Conservation (phyloP, 805 yeast genomes). For the Metschnikowia cubensis region DNA sequence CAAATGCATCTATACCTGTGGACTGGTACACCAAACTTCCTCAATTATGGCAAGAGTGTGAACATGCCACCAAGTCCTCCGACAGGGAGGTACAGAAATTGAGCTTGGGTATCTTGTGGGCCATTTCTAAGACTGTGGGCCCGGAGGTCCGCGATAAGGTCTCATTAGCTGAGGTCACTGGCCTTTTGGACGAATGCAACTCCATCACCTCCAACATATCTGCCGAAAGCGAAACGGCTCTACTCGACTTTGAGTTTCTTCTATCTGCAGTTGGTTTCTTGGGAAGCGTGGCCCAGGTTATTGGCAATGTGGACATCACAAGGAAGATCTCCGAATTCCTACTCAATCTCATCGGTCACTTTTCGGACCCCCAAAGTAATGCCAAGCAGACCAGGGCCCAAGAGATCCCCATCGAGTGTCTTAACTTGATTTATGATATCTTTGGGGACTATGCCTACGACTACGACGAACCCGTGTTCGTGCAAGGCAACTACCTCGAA, state of each 20-base stretch:
- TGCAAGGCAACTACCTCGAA: conserved; percentile 44
- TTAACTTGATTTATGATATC: conserved; percentile 69
- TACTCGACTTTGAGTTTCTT: conserved; percentile 33
- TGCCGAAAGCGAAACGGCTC: conserved; percentile 18
- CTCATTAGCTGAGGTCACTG: conserved; percentile 23
- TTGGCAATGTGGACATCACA: conserved; percentile 44
- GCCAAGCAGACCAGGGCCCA: conserved; percentile 17
- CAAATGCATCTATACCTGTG: conserved; percentile 29
- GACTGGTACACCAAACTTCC: conserved; percentile 35
- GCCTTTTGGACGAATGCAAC: conserved; percentile 22
- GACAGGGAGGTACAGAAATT: conserved; percentile 27
- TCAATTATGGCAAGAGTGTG: conserved; percentile 29
- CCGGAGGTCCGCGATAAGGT: conserved; percentile 27
- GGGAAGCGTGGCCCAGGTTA: conserved; percentile 45
- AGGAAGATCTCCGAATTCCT: conserved; percentile 44
- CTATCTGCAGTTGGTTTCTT: conserved; percentile 49
- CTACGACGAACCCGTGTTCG: conserved; percentile 69
- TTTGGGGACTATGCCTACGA: conserved; percentile 68
- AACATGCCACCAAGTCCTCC: conserved; percentile 10
- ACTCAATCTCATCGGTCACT: conserved; percentile 17
- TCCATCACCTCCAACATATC: conserved; percentile 9
- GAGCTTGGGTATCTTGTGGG: conserved; percentile 37
- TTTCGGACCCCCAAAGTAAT: conserved; percentile 11
- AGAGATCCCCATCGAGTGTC: conserved; percentile 52
- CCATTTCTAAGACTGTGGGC: conserved; percentile 34